phyloP scores from a whole-genome alignment of 441 rosid species.

The Gossypium aridum region DNA sequence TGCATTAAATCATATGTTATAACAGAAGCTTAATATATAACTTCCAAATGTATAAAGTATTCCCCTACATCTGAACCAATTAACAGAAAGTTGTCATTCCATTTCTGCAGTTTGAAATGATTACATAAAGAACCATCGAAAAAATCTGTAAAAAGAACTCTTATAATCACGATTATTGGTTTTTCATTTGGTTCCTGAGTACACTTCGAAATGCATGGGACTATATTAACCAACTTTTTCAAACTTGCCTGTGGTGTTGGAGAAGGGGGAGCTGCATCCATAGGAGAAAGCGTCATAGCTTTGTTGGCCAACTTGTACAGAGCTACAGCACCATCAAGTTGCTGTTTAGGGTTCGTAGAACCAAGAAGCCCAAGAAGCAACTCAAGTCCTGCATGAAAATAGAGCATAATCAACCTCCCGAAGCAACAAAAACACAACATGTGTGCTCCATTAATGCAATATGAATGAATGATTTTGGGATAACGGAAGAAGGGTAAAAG shows the following conservation, averaged over 20 bases:
- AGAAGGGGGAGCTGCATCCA: conserved; percentile 95
- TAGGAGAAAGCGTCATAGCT: conserved; percentile 76
- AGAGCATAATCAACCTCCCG: conserved; percentile 13
- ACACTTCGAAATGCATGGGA: background rate
- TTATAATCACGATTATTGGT: background rate
- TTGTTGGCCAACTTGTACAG: conserved; percentile 76
- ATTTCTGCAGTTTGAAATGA: background rate
- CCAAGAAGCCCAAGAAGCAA: conserved; percentile 85
- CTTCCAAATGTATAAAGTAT: background rate
- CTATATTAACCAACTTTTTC: background rate
- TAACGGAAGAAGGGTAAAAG: background rate
- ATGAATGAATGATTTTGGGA: background rate
- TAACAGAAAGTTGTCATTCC: background rate
- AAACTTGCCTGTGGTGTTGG: conserved; percentile 84
- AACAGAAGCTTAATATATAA: background rate
- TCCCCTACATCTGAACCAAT: background rate
- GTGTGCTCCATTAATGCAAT: conserved; percentile 2
- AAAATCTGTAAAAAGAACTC: background rate
- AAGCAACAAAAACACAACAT: conserved; percentile 15
- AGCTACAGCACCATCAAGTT: conserved; percentile 94
- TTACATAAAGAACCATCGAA: background rate
- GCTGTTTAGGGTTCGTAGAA: conserved; percentile 64
- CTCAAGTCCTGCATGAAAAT: conserved; percentile 63
- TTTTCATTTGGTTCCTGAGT: background rate
- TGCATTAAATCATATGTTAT: conserved; percentile 27